Evolutionary conservation across 2,329 filamentous ascomycete species (phyloP).

Genomic region (Colletotrichum godetiae): DNA sequence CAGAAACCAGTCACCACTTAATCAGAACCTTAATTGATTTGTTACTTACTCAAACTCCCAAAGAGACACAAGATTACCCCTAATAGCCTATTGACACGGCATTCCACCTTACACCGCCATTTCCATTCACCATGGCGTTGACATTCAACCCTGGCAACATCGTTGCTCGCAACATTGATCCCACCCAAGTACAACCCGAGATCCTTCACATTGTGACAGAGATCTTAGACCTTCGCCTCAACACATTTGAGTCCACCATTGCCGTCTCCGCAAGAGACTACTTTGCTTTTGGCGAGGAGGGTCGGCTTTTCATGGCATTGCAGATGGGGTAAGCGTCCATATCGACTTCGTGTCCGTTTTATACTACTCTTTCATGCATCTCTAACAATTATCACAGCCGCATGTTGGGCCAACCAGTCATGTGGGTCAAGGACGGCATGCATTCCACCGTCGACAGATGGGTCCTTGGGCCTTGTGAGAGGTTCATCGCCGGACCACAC

Average conservation of each 20-base stretch:
- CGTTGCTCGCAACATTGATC: slow-evolving; percentile 25
- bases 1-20: not conserved
- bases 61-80: not conserved
- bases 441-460: slow-evolving; percentile 18
- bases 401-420: slow-evolving; percentile 18
- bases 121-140: slow-evolving; percentile 3
- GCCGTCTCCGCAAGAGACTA: slow-evolving; percentile 23
- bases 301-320: slow-evolving; percentile 27
- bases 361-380: too few species aligned
- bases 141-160: slow-evolving; percentile 26
- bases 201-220: slow-evolving; percentile 20
- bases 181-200: slow-evolving; percentile 13
- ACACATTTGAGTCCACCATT: slow-evolving; percentile 27
- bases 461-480: slow-evolving; percentile 26
- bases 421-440: slow-evolving; percentile 33
- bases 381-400: slow-evolving; percentile 15
- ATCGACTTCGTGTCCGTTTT: not conserved
- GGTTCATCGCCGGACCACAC: slow-evolving; percentile 20
- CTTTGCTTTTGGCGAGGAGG: slow-evolving; percentile 23
- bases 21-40: not conserved
- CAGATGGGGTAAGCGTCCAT: slow-evolving; percentile 19
- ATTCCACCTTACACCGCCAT: slow-evolving; percentile 5
- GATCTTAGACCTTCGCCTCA: slow-evolving; percentile 26
- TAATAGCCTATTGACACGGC: not conserved
- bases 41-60: not conserved